These are phyloP conservation scores for Dendryphion nanum DNA, from an alignment of 2,329 filamentous ascomycete species.

Conservation along the genomic window DNA sequence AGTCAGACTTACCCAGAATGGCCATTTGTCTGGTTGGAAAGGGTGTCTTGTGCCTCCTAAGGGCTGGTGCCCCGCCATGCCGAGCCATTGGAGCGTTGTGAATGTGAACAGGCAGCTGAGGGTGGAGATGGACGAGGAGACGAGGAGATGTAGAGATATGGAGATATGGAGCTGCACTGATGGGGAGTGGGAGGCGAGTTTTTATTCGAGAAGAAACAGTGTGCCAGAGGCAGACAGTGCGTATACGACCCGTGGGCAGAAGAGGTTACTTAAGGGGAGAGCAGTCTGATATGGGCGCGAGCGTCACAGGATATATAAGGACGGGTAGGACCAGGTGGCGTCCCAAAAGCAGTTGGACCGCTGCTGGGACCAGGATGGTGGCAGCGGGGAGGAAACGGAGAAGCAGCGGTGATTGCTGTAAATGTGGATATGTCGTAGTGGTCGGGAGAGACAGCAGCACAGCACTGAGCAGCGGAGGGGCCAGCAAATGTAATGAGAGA, in stretches of 20 bases:
- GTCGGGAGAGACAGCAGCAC: constrained; percentile 38
- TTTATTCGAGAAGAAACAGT: constrained; percentile 8
- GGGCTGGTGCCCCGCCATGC: constrained; percentile 25
- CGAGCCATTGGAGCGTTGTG: constrained; percentile 31
- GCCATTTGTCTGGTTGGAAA: constrained; percentile 61
- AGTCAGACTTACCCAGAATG: constrained; percentile 48
- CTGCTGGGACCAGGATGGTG: constrained; percentile 35
- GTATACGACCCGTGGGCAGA: constrained; percentile 28
- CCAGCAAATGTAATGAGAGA: constrained; percentile 30
- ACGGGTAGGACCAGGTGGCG: constrained; percentile 41
- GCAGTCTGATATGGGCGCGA: constrained; percentile 29
- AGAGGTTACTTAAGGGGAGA: constrained; percentile 22
- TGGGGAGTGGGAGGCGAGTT: not conserved
- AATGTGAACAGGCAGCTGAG: constrained; percentile 3
- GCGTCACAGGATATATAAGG: constrained; percentile 39
- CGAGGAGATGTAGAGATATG: constrained; percentile 4
- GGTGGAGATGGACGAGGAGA: not conserved
- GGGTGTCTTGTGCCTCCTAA: constrained; percentile 34
- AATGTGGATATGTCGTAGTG: constrained; percentile 34
- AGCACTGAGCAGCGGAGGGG: too few species aligned
- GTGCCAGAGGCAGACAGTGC: constrained; percentile 17
- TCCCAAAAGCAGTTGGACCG: constrained; percentile 35
- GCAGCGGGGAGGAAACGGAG: constrained; percentile 40
- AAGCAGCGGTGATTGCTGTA: constrained; percentile 37
- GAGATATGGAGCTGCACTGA: constrained; percentile 2